Evolutionary conservation across 345 rosid genomes (phyloP).

Genomic region (Populus alba): DNA sequence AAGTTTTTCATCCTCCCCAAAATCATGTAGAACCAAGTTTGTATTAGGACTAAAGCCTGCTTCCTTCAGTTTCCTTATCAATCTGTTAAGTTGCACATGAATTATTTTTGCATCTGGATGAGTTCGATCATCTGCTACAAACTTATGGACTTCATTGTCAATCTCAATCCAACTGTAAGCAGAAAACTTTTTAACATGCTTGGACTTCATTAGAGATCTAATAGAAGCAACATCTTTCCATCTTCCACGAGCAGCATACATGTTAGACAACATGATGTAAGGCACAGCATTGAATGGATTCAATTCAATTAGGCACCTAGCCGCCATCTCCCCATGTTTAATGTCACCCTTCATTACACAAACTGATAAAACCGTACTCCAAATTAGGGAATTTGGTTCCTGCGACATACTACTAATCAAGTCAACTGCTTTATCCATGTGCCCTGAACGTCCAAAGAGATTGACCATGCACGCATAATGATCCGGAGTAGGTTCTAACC

Average conservation of each 20-base stretch:
- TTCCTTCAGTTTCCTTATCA: slow-evolving; percentile 41
- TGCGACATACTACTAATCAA: slow-evolving; percentile 42
- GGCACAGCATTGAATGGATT: slow-evolving; percentile 55
- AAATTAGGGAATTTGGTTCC: slow-evolving; percentile 45
- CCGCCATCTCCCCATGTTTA: slow-evolving; percentile 52
- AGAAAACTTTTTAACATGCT: slow-evolving; percentile 50
- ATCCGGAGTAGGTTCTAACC: slow-evolving; percentile 38
- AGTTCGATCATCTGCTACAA: slow-evolving; percentile 52
- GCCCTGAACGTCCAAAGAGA: slow-evolving; percentile 55
- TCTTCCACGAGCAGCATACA: slow-evolving; percentile 54
- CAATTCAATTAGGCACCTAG: slow-evolving; percentile 42
- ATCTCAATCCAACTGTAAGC: slow-evolving; percentile 65
- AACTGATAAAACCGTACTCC: slow-evolving; percentile 53
- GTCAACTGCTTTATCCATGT: slow-evolving; percentile 39
- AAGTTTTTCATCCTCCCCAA: slow-evolving; percentile 49
- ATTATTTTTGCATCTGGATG: slow-evolving; percentile 48
- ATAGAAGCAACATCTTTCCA: slow-evolving; percentile 58
- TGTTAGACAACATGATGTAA: slow-evolving; percentile 57
- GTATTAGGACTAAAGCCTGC: slow-evolving; percentile 47
- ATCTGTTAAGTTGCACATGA: slow-evolving; percentile 37
- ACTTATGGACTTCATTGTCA: slow-evolving; percentile 48
- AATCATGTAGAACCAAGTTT: slow-evolving; percentile 48
- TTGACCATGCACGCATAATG: slow-evolving; percentile 54
- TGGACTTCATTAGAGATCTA: slow-evolving; percentile 52
- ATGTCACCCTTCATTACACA: slow-evolving; percentile 40